Percentiles rank a stretch among this genome's conserved stretches.
These are phyloP conservation scores for Emydomyces testavorans DNA, from an alignment of 2,329 filamentous ascomycete species.

Conservation along the genomic window DNA sequence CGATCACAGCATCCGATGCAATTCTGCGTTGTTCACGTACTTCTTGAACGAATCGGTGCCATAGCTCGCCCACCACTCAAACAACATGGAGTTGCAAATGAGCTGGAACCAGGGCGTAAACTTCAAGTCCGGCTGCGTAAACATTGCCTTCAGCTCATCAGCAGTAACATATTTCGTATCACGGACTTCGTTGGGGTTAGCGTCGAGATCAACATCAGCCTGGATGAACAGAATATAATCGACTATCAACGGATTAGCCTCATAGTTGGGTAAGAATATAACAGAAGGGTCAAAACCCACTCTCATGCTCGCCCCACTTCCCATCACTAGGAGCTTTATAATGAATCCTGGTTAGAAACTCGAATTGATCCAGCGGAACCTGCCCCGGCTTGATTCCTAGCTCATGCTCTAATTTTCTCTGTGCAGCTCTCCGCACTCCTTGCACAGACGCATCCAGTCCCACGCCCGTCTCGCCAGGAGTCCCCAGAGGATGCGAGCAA, in stretches of 20 bases:
- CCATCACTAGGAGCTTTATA: conserved; percentile 96
- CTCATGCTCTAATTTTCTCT: conserved; percentile 89
- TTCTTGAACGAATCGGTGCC: conserved; percentile 63
- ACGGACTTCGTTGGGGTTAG: conserved; percentile 80
- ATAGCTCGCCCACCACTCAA: conserved; percentile 90
- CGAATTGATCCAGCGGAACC: conserved; percentile 82
- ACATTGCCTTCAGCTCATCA: conserved; percentile 72
- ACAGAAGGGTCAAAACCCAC: conserved; percentile 44
- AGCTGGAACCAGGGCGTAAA: conserved; percentile 99
- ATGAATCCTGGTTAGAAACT: conserved; percentile 91
- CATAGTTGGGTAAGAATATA: not conserved
- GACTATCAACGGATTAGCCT: conserved; percentile 42
- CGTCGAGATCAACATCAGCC: conserved; percentile 72
- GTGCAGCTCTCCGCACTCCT: conserved; percentile 83
- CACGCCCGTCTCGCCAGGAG: conserved; percentile 80
- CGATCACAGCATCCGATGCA: conserved; percentile 60
- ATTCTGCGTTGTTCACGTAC: conserved; percentile 74
- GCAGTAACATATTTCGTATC: conserved; percentile 74
- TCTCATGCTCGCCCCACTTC: conserved; percentile 98
- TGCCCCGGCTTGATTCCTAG: conserved; percentile 80
- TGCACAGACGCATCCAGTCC: conserved; percentile 66
- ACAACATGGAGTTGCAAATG: conserved; percentile 94
- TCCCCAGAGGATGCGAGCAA: conserved; percentile 90
- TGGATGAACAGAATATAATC: conserved; percentile 99
- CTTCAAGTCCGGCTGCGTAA: conserved; percentile 64